Evolutionary conservation across 1,139 yeast species (phyloP), one percentile per base, ranked within the genome.

Genomic region (Meyerozyma guilliermondii): DNA sequence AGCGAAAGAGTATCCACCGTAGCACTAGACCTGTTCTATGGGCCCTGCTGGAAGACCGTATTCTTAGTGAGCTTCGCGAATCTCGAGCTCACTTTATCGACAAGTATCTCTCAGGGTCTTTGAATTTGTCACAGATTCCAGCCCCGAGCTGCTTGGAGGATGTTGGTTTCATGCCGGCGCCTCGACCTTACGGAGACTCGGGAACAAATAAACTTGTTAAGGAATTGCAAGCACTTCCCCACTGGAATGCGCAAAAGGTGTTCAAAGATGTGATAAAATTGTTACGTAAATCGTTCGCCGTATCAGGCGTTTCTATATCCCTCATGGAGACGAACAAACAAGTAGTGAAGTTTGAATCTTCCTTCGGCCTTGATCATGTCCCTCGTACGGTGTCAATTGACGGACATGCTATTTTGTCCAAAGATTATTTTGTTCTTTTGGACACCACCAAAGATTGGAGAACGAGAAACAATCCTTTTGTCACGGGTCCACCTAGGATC

Each of bases 371-470:
- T 46, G 62, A 62, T n/a, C 76, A 73, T 42, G 66, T 80, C 35
- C 78, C 84, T 5, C 64, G 87, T 41, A 65, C 63, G 34, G 66
- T 79, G 1, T 80, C 87, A 1, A 61, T 84, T 35, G 91, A 84
- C 58, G 79, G 80, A 5, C 91, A 84, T 60, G 70, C 87, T 0
- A 68, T 84, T 5, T 60, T 84, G 35, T 82, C 89, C 0, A 62
- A 66, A 10, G 79, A 71, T 1, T 67, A 69, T 49, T 77, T 84
- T 50, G 62, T 78, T 2, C 50, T 84, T 17, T 56, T 71, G 22
- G 87, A 84, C 57, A 81, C 88, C 1, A 59, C 78, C 5, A 63
- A 67, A 34, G 92, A 84, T 55, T 84, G 92, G 91, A 65, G 91
- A 56, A 76, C 81, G 4, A 52, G 61, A 7, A 63, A 66, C 38